Percentiles rank a stretch among this genome's conserved stretches.
These are phyloP conservation scores for Dothistroma pini DNA, from an alignment of 2,329 filamentous ascomycete genomes.

Conservation along the genomic window DNA sequence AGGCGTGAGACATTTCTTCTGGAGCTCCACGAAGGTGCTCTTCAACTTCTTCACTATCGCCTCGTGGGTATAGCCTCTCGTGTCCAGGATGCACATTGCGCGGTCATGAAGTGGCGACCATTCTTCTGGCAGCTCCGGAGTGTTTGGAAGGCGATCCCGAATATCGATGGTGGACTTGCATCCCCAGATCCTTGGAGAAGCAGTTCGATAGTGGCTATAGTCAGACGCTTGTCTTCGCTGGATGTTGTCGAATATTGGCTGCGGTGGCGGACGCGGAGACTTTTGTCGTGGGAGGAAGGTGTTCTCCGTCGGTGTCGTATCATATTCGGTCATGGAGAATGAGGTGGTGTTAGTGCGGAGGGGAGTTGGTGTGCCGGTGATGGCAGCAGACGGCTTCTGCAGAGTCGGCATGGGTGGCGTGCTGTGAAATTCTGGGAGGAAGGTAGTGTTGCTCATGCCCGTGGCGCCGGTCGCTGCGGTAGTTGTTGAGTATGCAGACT, in stretches of 20 bases:
- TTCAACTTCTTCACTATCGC: conserved; percentile 32
- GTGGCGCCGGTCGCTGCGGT: conserved; percentile 16
- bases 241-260: not conserved
- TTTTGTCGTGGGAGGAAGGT: not conserved
- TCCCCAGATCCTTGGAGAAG: not conserved
- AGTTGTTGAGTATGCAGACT: conserved; percentile 18
- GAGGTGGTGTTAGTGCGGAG: not conserved
- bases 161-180: conserved; percentile 14
- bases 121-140: conserved; percentile 28
- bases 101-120: conserved; percentile 34
- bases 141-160: conserved; percentile 26
- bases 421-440: conserved; percentile 30
- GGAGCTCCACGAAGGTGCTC: conserved; percentile 30
- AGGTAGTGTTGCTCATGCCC: conserved; percentile 13
- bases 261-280: conserved; percentile 1
- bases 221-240: not conserved
- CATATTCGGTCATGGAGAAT: not conserved
- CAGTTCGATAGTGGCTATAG: not conserved
- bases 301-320: not conserved
- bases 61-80: conserved; percentile 26
- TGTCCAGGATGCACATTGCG: conserved; percentile 36
- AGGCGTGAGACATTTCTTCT: conserved; percentile 27
- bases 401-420: conserved; percentile 32
- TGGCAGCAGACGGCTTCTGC: conserved; percentile 25
- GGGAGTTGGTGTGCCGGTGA: not conserved